Conservation (phyloP, 257 asterid species). For the Solanum chmielewskii region DNA sequence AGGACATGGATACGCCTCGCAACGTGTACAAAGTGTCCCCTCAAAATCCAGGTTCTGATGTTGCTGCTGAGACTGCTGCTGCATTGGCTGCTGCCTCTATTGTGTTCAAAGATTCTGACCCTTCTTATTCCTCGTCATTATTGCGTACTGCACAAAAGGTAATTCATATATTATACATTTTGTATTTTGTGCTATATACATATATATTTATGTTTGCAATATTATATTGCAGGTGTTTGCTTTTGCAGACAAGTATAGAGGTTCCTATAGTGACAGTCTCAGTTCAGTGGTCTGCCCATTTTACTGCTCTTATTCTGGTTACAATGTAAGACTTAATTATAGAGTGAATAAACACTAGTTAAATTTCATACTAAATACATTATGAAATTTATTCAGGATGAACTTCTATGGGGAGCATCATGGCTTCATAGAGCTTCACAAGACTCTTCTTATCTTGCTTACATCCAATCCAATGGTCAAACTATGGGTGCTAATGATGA, state of each 20-base stretch:
- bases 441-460: slow-evolving; percentile 34
- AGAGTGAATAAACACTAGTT: background rate
- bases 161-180: too few species aligned
- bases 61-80: slow-evolving; percentile 90
- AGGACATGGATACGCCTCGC: slow-evolving; percentile 79
- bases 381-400: slow-evolving; percentile 36
- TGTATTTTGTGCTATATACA: background rate
- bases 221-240: slow-evolving; percentile 50
- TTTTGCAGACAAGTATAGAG: slow-evolving; percentile 62
- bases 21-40: slow-evolving; percentile 51
- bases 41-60: slow-evolving; percentile 77
- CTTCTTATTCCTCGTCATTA: slow-evolving; percentile 44
- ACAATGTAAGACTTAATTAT: slow-evolving; percentile 34
- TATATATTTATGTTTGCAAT: background rate
- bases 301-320: slow-evolving; percentile 82
- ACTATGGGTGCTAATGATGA: slow-evolving; percentile 65
- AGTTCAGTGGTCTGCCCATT: slow-evolving; percentile 68
- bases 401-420: slow-evolving; percentile 87
- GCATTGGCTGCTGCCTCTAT: slow-evolving; percentile 84
- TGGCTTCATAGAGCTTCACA: slow-evolving; percentile 76
- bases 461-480: slow-evolving; percentile 64
- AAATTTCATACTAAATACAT: too few species aligned
- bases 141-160: slow-evolving; percentile 41
- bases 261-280: slow-evolving; percentile 80
- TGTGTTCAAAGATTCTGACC: slow-evolving; percentile 60